Percentiles rank a stretch among this genome's conserved stretches.
Evolutionary conservation across 139 green algal genomes (phyloP).

Genomic region (Chlamydomonas applanata): DNA sequence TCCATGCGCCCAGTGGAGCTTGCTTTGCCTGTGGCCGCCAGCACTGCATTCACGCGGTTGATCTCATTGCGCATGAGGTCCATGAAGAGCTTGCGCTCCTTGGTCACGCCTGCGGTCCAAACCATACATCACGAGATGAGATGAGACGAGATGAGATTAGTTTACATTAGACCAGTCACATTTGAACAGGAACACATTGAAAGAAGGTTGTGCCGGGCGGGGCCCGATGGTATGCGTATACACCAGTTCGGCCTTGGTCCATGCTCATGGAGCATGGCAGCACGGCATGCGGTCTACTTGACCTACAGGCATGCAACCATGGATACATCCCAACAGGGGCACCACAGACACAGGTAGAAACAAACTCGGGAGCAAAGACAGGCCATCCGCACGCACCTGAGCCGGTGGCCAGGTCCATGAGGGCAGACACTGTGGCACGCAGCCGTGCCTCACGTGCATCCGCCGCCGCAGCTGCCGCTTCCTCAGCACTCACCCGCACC

Average conservation of each 20-base stretch:
- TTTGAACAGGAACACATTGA: too few species aligned
- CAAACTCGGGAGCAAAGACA: neutral
- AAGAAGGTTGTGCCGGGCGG: too few species aligned
- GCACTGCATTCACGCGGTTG: conserved; percentile 43
- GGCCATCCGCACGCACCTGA: neutral
- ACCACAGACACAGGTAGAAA: conserved; percentile 6
- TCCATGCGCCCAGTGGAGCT: conserved; percentile 18
- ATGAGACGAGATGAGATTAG: too few species aligned
- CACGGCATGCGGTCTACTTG: too few species aligned
- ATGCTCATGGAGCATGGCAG: too few species aligned
- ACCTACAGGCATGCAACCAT: neutral
- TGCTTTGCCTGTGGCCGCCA: conserved; percentile 22
- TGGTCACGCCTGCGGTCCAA: conserved; percentile 43
- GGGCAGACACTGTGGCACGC: conserved; percentile 27
- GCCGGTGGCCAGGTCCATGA: conserved; percentile 36
- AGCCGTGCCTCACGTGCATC: conserved; percentile 33
- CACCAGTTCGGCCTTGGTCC: too few species aligned
- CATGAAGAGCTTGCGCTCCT: conserved; percentile 82
- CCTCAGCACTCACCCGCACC: neutral
- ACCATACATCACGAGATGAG: too few species aligned
- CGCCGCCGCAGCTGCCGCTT: neutral
- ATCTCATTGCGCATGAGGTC: conserved; percentile 80
- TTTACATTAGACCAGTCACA: too few species aligned
- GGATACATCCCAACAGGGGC: neutral
- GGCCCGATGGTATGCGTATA: too few species aligned